Percentiles rank a stretch among this genome's conserved stretches.
phyloP scores from a whole-genome alignment of 345 rosid genomes.

The Anacardium occidentale region DNA sequence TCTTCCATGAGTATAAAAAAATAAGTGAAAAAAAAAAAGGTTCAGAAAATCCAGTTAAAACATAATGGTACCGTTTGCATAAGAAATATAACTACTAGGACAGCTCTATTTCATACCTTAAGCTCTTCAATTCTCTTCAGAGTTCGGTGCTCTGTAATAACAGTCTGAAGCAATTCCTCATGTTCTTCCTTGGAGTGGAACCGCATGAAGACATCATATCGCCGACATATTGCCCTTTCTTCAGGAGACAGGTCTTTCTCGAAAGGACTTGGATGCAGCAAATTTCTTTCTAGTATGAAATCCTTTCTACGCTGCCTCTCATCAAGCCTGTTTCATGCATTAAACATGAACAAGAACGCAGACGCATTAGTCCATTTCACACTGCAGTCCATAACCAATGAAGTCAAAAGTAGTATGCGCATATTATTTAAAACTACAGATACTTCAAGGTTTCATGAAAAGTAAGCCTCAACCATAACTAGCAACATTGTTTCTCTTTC shows the following conservation, averaged over 20 bases:
- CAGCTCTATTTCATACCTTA: slow-evolving; percentile 41
- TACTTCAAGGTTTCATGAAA: not conserved
- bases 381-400: not conserved
- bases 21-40: not conserved
- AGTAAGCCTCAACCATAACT: not conserved
- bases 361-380: not conserved
- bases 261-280: slow-evolving; percentile 64
- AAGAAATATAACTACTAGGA: not conserved
- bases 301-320: slow-evolving; percentile 94
- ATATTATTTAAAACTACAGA: not conserved
- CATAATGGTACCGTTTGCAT: not conserved
- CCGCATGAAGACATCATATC: slow-evolving; percentile 83
- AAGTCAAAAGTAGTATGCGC: too few species aligned
- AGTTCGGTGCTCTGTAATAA: slow-evolving; percentile 70
- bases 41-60: not conserved
- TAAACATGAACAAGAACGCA: slow-evolving; percentile 1
- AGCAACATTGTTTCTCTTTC: not conserved
- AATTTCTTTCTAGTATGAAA: slow-evolving; percentile 79
- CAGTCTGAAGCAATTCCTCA: slow-evolving; percentile 69
- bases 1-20: not conserved
- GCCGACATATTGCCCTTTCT: slow-evolving; percentile 68
- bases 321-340: slow-evolving; percentile 62
- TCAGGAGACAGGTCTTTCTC: slow-evolving; percentile 83
- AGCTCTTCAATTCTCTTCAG: slow-evolving; percentile 73
- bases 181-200: slow-evolving; percentile 94